Evolutionary conservation across 2,329 filamentous ascomycete species (phyloP), one percentile per base, ranked within the genome.

Genomic region (Blastomyces percursus): DNA sequence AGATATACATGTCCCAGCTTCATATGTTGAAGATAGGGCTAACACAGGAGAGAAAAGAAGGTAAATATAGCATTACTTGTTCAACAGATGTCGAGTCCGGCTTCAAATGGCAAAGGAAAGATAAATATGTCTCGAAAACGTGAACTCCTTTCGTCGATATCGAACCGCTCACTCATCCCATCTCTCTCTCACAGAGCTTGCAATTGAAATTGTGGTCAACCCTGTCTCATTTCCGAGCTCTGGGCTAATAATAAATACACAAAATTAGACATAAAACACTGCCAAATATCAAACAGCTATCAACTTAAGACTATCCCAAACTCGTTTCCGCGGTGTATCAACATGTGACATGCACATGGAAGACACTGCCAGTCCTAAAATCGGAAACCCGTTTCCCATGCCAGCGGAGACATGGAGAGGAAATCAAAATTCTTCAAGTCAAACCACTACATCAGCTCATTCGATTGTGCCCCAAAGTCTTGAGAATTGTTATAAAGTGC

Each of bases 361-460:
- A 42, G 5, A 50, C 3, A 27, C 24, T 21, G 0, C 11, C 12
- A 50, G 3, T 12, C 24, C 46, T 24, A 57, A n/a, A 56, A 27
- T 14, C 57, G 52, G 50, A 63, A 63, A 24, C 59, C 57, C 35
- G 62, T 61, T 32, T 61, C 60, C 63, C 63, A 63, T 16, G 58
- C 50, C 19, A 59, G 63, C 27, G 63, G 63, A n/a, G 62, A 63
- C 63, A 63, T 65, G 38, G 63, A 65, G 42, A 65, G 50, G 42
- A 65, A 65, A 55, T 65, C 63, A 54, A 63, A 65, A 50, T 63
- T 63, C 55, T 63, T 62, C 54, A 65, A 46, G 55, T 65, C 56
- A 56, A 63, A 58, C 63, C 63, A 65, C 27, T 48, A 54, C 27
- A 60, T 19, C 50, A 62, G 50, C 24, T 54, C 46, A 44, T 64